Evolutionary conservation across 108 stramenopile species (phyloP), one percentile per base, ranked within the genome.

Genomic region (Nitzschia sp.): DNA sequence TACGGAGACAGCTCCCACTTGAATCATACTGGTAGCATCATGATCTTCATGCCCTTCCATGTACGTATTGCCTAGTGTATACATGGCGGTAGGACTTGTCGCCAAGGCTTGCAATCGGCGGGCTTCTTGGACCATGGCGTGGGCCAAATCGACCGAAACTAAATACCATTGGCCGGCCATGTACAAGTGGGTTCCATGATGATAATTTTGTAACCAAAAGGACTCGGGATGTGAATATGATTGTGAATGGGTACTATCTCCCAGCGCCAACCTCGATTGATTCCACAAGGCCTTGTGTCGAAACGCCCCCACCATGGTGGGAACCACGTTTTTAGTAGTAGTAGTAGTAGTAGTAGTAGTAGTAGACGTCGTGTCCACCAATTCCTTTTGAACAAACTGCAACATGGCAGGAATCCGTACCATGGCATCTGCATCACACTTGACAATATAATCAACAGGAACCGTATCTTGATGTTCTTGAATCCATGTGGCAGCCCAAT

Each of bases 21-120:
- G 67, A 62, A 62, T 66, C 76, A 82, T 82, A 51, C 71, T 59
- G 37, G 73, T 67, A 39, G 77, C 63, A 59, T 82, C 81, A 57
- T 82, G 81, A 71, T 82, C 81, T 67, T 82, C 81, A 38, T 82
- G 76, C 0, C 76, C 76, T 39, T 73, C 81, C 9, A 56, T 22
- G 53, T 82, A 82, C 5, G 14, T 48, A 17, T 48, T 48, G 46
- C n/a, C 17, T 15, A 17, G 2, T 15, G 46, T 48, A 17, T 48
- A 17, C n/a, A 17, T 48, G 46, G n/a, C 46, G 2, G 46, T 6
- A 3, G 29, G 29, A 34, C 29, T 34, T 34, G 0, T 54, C 7
- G 26, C 12, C 10, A 29, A n/a, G 9, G 29, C 38, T 29, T 40
- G 3, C 38, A 21, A 43, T 20, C 40, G 41, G 1, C 43, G 14